These are phyloP conservation scores for Puccinia polysora DNA, from an alignment of 1,284 basidiomycete genomes.

Conservation along the genomic window DNA sequence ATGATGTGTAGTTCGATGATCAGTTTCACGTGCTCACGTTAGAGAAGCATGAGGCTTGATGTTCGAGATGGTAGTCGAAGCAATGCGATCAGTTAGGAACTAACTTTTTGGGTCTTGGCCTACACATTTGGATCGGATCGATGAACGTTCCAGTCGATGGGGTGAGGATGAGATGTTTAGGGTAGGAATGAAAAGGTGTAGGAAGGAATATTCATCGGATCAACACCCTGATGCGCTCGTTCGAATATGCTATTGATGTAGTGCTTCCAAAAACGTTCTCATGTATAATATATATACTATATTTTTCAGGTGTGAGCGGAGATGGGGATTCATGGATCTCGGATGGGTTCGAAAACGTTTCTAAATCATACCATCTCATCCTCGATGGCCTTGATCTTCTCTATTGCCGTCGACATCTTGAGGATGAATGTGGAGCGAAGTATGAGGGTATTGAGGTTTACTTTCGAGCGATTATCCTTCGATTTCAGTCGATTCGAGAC, in stretches of 20 bases:
- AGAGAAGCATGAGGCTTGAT: background rate
- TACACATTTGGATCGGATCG: conserved; percentile 48
- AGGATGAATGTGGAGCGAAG: background rate
- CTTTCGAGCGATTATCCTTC: background rate
- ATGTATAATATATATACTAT: conserved; percentile 54
- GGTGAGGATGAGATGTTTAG: background rate
- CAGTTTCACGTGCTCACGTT: no score
- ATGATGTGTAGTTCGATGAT: no score
- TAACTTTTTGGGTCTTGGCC: conserved; percentile 43
- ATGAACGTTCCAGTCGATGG: conserved; percentile 53
- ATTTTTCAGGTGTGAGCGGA: conserved; percentile 43
- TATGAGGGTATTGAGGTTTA: background rate
- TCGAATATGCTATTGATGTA: no score
- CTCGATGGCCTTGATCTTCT: conserved; percentile 94
- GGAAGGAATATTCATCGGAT: background rate
- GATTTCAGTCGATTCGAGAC: conserved; percentile 1
- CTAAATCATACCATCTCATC: conserved; percentile 81
- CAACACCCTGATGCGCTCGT: no score
- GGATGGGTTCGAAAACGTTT: no score
- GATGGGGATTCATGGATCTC: conserved; percentile 15
- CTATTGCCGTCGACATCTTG: conserved; percentile 63
- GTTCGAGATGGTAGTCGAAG: no score
- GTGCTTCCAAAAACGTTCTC: no score
- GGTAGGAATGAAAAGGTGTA: conserved; percentile 20
- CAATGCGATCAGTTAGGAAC: background rate